Evolutionary conservation across 1,139 yeast genomes (phyloP).

Genomic region (Spathaspora jeffriesii): DNA sequence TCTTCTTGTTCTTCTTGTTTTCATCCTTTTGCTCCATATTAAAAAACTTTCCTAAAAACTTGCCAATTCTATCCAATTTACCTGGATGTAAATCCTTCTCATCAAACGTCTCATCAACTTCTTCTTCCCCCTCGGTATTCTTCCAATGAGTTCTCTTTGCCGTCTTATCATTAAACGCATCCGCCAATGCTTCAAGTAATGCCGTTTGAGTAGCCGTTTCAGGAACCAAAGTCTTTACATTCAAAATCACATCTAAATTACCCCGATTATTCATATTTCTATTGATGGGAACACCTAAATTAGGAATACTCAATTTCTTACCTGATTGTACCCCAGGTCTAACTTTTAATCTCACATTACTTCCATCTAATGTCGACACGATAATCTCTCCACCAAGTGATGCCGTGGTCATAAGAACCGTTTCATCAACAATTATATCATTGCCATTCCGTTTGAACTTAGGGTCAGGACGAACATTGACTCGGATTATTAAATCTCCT

Average conservation of each 20-base stretch:
- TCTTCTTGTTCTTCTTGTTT: slow-evolving; percentile 8
- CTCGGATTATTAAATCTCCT: slow-evolving; percentile 87
- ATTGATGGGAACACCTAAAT: slow-evolving; percentile 82
- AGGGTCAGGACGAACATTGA: slow-evolving; percentile 75
- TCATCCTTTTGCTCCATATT: slow-evolving; percentile 43
- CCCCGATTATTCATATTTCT: slow-evolving; percentile 66
- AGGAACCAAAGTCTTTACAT: slow-evolving; percentile 73
- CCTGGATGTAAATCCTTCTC: slow-evolving; percentile 55
- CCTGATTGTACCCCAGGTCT: slow-evolving; percentile 87
- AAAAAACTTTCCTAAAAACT: slow-evolving; percentile 63
- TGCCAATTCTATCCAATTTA: slow-evolving; percentile 60
- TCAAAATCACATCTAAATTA: slow-evolving; percentile 74
- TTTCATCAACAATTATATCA: slow-evolving; percentile 62
- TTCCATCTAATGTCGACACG: slow-evolving; percentile 85
- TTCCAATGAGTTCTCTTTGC: slow-evolving; percentile 74
- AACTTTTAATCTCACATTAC: slow-evolving; percentile 73
- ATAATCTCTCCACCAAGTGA: slow-evolving; percentile 90
- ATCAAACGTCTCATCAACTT: slow-evolving; percentile 21
- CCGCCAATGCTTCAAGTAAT: slow-evolving; percentile 93
- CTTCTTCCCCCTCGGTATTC: slow-evolving; percentile 22
- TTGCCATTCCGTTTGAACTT: slow-evolving; percentile 65
- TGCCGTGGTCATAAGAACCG: slow-evolving; percentile 92
- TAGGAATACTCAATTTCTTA: slow-evolving; percentile 73
- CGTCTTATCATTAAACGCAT: slow-evolving; percentile 74
- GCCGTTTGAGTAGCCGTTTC: slow-evolving; percentile 87